Base-by-base conservation (phyloP, 2,329 filamentous ascomycete species). In the Parafenestella ontariensis region DNA sequence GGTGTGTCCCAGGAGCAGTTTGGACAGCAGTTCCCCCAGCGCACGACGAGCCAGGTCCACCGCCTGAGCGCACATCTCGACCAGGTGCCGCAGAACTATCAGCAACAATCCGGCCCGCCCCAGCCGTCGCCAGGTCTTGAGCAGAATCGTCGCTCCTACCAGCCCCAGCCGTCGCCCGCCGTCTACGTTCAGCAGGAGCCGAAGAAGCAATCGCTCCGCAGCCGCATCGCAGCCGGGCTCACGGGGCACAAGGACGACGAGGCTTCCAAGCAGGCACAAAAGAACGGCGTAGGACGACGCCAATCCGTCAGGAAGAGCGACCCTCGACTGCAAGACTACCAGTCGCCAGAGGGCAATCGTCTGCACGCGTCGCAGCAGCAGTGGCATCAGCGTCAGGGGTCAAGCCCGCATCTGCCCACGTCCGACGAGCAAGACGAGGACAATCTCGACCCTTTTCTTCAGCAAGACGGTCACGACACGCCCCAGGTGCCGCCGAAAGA, bases 401-500 rank as follows among this genome's bases (percentile, higher is more conserved):
- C 73, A 31, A 72, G 65, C 46, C 59, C 68, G 29, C 68, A 74
- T 59, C 63, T 77, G 50, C 66, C 73, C 52, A 53, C 72, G 20
- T 73, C 73, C 5, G 58, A 64, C 57, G 75, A 77, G 64, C 71
- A 74, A 52, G 71, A 76, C 68, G 74, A 77, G 52, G 58, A 64
- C 49, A 63, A 74, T 49, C 66, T 76, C 23, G 74, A 77, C 44
- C 74, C 74, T 1, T 76, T 74, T 45, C 67, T 77, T 23, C 73
- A 76, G 62, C 70, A 73, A 40, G 63, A 70, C 42, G 62, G 66
- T 47, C 56, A 57, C 43, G 53, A 55, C 24, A 65, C 65, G 20
- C 73, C 74, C 13, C 65, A 70, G 43, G 70, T 72, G 29, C 73
- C 73, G n/a, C 71, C 72, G 21, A 75, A 76, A 48, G 73, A 76